Evolutionary conservation across 345 rosid genomes (phyloP).

Genomic region (Gossypium australe): DNA sequence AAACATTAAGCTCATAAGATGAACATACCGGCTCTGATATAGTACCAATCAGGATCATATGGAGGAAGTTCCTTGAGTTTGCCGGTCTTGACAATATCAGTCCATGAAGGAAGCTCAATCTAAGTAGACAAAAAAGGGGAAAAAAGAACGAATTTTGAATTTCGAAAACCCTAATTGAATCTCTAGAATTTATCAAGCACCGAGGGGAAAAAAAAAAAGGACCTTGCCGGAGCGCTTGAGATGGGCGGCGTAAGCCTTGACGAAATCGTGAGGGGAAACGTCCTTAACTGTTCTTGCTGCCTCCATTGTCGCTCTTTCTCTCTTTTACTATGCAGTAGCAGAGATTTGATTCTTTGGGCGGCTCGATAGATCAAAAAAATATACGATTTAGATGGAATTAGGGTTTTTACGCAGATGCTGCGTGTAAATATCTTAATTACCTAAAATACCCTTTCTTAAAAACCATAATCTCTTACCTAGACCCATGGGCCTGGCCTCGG

Average conservation of each 20-base stretch:
- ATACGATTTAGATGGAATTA: not conserved
- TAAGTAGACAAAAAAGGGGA: not conserved
- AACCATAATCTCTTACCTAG: not conserved
- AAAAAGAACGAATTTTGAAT: not conserved
- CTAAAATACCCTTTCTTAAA: not conserved
- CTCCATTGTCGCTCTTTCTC: not conserved
- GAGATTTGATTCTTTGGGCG: not conserved
- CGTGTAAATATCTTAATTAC: not conserved
- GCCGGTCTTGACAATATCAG: not conserved
- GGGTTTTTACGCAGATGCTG: not conserved
- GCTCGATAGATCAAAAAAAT: not conserved
- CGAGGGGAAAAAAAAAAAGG: not conserved
- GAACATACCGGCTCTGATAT: not conserved
- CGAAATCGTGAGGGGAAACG: not conserved
- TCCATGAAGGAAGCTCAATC: conserved; percentile 3
- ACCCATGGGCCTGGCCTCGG: no score
- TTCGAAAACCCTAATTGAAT: not conserved
- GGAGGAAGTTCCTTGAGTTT: not conserved
- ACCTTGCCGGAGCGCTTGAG: not conserved
- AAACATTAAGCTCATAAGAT: not conserved
- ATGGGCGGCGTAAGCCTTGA: conserved; percentile 2
- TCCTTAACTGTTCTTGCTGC: not conserved
- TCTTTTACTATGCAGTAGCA: not conserved
- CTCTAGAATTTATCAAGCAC: not conserved
- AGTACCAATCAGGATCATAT: conserved; percentile 1